A percentile compares a stretch with the other conserved stretches of the same genome.
Conservation (phyloP, 495 filamentous ascomycete genomes). For the Aspergillus affinis region DNA sequence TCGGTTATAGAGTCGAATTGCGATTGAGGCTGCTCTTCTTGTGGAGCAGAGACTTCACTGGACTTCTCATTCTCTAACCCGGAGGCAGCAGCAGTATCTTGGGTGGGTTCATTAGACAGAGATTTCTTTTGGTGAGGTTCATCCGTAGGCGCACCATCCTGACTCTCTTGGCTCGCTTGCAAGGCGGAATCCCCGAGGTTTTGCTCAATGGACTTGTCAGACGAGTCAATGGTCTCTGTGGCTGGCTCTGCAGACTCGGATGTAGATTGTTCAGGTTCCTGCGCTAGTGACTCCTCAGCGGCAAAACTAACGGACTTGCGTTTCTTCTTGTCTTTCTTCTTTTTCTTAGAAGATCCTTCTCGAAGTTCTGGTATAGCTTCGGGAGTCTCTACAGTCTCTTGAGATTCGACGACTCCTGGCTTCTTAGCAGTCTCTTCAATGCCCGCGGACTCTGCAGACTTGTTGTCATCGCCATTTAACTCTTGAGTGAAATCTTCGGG, state of each 20-base stretch:
- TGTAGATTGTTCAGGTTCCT: conserved; percentile 4
- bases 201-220: conserved; percentile 2
- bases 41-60: neutral
- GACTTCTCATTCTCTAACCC: neutral
- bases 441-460: neutral
- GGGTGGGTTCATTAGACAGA: neutral
- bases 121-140: neutral
- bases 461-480: neutral
- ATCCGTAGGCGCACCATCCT: neutral
- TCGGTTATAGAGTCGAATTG: neutral
- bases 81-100: neutral
- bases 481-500: neutral
- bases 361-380: conserved; percentile 15
- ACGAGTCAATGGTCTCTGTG: neutral
- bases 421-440: conserved; percentile 5
- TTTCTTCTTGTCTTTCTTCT: conserved; percentile 44
- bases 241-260: neutral
- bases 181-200: neutral
- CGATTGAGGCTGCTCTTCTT: neutral
- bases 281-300: conserved; percentile 15
- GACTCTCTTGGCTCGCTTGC: neutral
- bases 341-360: conserved; percentile 38
- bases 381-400: conserved; percentile 10
- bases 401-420: neutral
- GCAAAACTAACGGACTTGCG: conserved; percentile 28